Conservation (phyloP, 306 rosid genomes). For the Rubus idaeus region DNA sequence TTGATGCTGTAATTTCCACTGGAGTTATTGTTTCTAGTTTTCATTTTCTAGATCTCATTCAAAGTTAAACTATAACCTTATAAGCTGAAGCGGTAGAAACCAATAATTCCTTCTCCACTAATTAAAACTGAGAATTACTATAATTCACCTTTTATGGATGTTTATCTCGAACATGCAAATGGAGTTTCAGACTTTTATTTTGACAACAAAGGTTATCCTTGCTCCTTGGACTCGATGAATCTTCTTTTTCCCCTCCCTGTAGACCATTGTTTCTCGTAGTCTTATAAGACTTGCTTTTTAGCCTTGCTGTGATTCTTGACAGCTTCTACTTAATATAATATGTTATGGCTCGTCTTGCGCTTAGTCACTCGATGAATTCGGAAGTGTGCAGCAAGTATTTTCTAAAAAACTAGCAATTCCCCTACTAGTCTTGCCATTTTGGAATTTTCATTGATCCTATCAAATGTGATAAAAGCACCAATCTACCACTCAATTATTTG, state of each 20-base stretch:
- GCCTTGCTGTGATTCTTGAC: background rate
- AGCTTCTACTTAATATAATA: background rate
- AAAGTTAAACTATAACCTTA: slow-evolving; percentile 1
- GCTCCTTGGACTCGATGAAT: background rate
- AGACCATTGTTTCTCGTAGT: background rate
- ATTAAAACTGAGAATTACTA: background rate
- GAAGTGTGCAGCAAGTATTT: background rate
- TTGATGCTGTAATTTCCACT: background rate
- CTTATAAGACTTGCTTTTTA: background rate
- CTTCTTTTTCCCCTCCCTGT: background rate
- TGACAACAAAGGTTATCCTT: background rate
- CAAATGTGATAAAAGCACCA: background rate
- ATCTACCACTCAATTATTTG: background rate
- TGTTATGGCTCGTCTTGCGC: too few species aligned
- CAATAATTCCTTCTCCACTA: background rate
- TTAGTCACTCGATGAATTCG: too few species aligned
- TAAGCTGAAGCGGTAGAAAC: background rate
- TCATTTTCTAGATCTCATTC: background rate
- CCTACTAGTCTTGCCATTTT: background rate
- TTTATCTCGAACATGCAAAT: background rate
- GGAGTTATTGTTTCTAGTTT: background rate
- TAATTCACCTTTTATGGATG: background rate
- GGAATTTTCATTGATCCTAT: background rate
- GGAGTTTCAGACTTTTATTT: slow-evolving; percentile 2
- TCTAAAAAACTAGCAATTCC: background rate